Base-by-base conservation (phyloP, 345 rosid species). In the Corchorus capsularis region DNA sequence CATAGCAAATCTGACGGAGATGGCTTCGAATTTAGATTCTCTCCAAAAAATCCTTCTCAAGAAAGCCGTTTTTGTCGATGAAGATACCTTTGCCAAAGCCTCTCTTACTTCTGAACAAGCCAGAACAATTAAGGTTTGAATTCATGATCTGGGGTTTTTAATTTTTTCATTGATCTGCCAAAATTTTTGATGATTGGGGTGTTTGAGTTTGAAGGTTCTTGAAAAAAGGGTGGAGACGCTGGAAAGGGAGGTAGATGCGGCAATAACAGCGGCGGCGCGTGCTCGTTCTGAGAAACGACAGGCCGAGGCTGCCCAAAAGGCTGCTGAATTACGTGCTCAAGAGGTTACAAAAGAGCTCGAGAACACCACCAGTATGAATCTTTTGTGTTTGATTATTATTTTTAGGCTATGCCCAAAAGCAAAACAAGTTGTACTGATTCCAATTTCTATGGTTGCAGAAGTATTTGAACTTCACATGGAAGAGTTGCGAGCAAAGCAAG, bases 241-340 rank as follows among this genome's bases (percentile, higher is more conserved):
- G 78, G 98, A 94, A 84, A 88, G 95, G 81, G 98, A 91, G 84
- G 90, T 96, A 5, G 98, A 94, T 90, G 97, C 97, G 59, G 97
- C 99, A 67, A 92, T 96, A 50, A 87, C 97, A 73, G 97, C 99
- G 17, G 96, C 97, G 60, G 99, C 98, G 34, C 94, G 85, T 85
- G 93, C 97, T 78, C 97, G 97, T 14, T 82, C 94, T 15, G 98
- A 94, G 80, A 96, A 94, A 84, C 87, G 97, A 43, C 98, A 89
- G 71, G 98, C 99, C 45, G 98, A 96, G 85, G 86, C 97, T 2
- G 89, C 88, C 53, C 99, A 96, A 49, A 94, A 88, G 72, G 90
- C 96, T 81, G 94, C 98, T 72, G 98, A 96, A 63, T 81, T 82
- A 80, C 92, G 87, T 59, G 88, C 94, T 6, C 94, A 80, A 45